Percentiles rank a stretch among this genome's conserved stretches.
Evolutionary conservation across 2,329 filamentous ascomycete species (phyloP).

Genomic region (Mariannaea sp.): DNA sequence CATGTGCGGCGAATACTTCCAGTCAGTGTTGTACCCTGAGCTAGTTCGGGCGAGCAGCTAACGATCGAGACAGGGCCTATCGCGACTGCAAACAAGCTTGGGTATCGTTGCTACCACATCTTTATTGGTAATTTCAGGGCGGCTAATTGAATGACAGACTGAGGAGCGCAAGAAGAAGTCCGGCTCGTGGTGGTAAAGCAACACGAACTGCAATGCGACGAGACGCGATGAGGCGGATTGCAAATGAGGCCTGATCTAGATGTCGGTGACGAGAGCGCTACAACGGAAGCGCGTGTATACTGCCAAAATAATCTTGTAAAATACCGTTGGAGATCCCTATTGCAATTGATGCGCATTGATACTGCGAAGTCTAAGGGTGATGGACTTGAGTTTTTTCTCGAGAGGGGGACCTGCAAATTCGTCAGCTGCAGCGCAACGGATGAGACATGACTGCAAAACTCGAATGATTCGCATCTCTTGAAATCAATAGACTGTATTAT

Average conservation of each 20-base stretch:
- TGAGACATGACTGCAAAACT: too few relatives aligned
- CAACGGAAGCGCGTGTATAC: constrained; percentile 6
- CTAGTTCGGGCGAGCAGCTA: constrained; percentile 16
- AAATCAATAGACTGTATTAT: too few relatives aligned
- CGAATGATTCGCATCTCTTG: too few relatives aligned
- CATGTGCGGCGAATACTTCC: constrained; percentile 96
- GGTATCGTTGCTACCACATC: constrained; percentile 57
- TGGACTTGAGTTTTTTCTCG: too few relatives aligned
- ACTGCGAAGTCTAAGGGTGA: background rate
- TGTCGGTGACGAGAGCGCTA: background rate
- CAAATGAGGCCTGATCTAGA: background rate
- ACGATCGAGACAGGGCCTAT: constrained; percentile 71
- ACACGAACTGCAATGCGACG: background rate
- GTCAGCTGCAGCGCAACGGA: too few relatives aligned
- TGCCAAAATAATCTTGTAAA: constrained; percentile 17
- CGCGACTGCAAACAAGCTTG: constrained; percentile 93
- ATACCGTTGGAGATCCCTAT: constrained; percentile 7
- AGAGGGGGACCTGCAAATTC: too few relatives aligned
- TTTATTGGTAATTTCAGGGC: background rate
- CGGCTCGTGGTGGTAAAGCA: constrained; percentile 31
- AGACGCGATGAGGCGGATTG: background rate
- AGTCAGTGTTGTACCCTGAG: constrained; percentile 61
- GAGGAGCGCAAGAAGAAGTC: constrained; percentile 42
- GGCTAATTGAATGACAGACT: constrained; percentile 33
- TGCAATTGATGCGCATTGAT: background rate